Evolutionary conservation across 257 asterid species (phyloP), one percentile per base, ranked within the genome.

Genomic region (Cynanchum wilfordii): DNA sequence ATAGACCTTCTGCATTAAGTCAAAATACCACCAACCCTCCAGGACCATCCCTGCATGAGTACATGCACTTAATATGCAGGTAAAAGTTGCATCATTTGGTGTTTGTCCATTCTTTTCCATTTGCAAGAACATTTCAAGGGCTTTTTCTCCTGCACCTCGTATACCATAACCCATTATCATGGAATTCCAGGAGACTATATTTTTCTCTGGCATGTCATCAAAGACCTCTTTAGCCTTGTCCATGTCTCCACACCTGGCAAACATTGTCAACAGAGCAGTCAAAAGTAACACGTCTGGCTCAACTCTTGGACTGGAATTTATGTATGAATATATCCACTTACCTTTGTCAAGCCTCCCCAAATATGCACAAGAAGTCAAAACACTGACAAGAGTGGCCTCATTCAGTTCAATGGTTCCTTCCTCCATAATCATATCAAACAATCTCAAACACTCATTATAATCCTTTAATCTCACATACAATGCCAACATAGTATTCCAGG

Each of bases 1-100:
- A 65, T 75, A 78, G 57, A 69, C 76, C 75, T 76, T 75, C n/a
- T 64, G 70, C 87, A 83, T 83, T 16, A 75, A 22, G 57, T 75
- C 73, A 42, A 83, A 83, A 68, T 42, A 78, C 83, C 79, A 81
- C 85, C 87, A 81, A 1, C 85, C 85, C 82, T 81, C 87, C 54
- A 80, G 49, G 45, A 83, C 73, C 82, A 80, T 64, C 20, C 83
- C 81, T 29, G 76, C 73, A 68, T 78, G 85, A 76, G 75, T 73
- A 63, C 87, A 83, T 8, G 87, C 75, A 71, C 85, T 78, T 68
- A 81, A 55, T 42, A 81, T 58, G 68, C 83, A 70, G 45, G 75
- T 68, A 58, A 83, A 83, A n/a, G 87, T 83, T 4, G 82, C 80
- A 42, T 70, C 82, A 78, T 81, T 81, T 73, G 87, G 87, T 75